Evolutionary conservation across 2,329 filamentous ascomycete species (phyloP), one percentile per base, ranked within the genome.

Genomic region (Xylaria multiplex): DNA sequence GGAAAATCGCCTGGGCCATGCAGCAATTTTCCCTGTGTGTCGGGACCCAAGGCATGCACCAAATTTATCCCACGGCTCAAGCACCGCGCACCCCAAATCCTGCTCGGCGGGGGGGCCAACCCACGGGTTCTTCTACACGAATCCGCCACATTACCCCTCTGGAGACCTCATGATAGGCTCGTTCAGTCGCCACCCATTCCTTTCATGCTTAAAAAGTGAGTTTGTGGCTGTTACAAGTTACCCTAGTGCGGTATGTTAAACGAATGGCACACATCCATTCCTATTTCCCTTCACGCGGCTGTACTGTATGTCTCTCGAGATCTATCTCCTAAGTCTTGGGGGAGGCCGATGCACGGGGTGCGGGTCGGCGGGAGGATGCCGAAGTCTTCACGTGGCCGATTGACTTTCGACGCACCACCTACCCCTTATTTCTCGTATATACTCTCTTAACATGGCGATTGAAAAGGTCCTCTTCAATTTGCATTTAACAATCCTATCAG

Each of bases 1-100:
- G 63, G 62, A 40, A 59, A 56, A 43, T 56, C 53, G 48, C 64
- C 53, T 59, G 58, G 54, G 27, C 48, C 55, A 24, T 55, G 59
- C 49, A 56, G 50, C 32, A 35, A 24, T 24, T 55, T 43, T 54
- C 37, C 50, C 57, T 55, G 30, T 57, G 37, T 62, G 49, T 52
- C 63, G 63, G 66, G 66, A 59, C 55, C 65, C 62, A 48, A 27
- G 30, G 27, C 35, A 49, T 48, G 35, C 65, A 35, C 53, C 62
- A 56, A 52, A 61, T 42, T 45, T 22, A 58, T 57, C 57, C n/a
- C 42, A 59, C 30, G 27, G 50, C 27, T 60, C 59, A 30, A 56
- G 52, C 53, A 54, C 50, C 54, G 54, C 62, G 13, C 48, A 60
- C 35, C 58, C 32, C 27, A 37, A 35, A 48, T 22, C 48, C 45